Evolutionary conservation across 768 basidiomycete species (phyloP).

Genomic region (Rhodotorula sphaerocarpa): DNA sequence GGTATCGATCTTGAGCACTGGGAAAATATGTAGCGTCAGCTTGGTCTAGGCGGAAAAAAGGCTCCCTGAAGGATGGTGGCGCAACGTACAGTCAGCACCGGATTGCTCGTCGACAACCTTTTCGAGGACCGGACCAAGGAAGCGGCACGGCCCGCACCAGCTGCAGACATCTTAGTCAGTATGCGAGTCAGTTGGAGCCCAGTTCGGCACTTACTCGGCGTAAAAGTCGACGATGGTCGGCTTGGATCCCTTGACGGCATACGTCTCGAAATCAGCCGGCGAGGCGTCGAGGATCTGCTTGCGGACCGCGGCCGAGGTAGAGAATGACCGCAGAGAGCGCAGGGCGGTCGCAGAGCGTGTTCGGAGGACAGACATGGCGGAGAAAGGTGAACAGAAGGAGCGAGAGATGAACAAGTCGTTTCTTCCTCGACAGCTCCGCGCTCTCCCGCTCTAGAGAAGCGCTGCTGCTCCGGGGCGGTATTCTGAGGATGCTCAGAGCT

Average conservation of each 20-base stretch:
- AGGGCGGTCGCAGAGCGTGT: background rate
- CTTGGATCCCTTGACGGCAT: conserved; percentile 15
- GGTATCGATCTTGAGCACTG: conserved; percentile 33
- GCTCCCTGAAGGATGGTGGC: background rate
- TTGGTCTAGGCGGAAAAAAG: no score
- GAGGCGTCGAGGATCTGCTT: conserved; percentile 19
- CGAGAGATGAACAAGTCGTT: no score
- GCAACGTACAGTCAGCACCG: conserved; percentile 6
- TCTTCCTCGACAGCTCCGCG: no score
- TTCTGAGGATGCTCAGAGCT: background rate
- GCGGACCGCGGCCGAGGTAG: background rate
- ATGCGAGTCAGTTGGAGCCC: no score
- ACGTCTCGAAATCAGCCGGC: conserved; percentile 7
- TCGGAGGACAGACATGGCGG: background rate
- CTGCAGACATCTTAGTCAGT: background rate
- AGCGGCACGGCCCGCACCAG: conserved; percentile 25
- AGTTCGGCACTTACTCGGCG: conserved; percentile 18
- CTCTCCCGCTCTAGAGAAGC: no score
- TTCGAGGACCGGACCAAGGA: conserved; percentile 23
- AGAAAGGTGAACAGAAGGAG: background rate
- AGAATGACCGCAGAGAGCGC: background rate
- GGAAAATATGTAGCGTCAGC: no score
- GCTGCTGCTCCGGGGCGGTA: no score
- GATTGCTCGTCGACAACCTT: conserved; percentile 16
- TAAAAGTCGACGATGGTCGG: conserved; percentile 28